Conservation (phyloP, 1,284 basidiomycete species). For the Papiliotrema terrestris region DNA sequence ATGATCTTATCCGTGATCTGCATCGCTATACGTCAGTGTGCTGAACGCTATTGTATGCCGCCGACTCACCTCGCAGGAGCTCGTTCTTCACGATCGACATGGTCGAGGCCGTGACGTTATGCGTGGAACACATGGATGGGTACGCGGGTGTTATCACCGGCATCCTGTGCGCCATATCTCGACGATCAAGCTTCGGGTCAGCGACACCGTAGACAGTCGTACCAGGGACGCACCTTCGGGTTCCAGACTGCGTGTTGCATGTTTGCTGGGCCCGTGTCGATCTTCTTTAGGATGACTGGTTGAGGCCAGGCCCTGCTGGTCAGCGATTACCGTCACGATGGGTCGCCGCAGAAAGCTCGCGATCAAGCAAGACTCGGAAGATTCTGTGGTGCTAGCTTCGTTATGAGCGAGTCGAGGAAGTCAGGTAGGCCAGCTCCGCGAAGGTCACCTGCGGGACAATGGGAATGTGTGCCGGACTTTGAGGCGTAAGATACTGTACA, state of each 20-base stretch:
- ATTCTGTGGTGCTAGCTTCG: too few relatives aligned
- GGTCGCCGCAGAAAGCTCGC: neutral
- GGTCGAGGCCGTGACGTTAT: conserved; percentile 94
- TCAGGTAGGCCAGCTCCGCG: too few relatives aligned
- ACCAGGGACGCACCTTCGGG: conserved; percentile 68
- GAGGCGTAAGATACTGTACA: too few relatives aligned
- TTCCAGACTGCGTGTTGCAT: conserved; percentile 96
- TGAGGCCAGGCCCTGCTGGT: conserved; percentile 86
- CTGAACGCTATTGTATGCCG: neutral
- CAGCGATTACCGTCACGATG: conserved; percentile 3
- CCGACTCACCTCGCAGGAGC: conserved; percentile 73
- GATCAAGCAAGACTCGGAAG: too few relatives aligned
- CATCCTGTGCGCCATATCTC: conserved; percentile 93
- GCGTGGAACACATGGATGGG: conserved; percentile 99
- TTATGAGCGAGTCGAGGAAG: too few relatives aligned
- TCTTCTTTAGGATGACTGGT: conserved; percentile 91
- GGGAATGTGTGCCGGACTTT: too few relatives aligned
- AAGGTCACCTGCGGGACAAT: too few relatives aligned
- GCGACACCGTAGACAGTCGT: neutral
- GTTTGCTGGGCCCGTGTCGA: conserved; percentile 79
- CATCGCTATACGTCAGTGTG: conserved; percentile 58
- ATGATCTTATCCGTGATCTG: conserved; percentile 92
- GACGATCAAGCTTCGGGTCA: conserved; percentile 71
- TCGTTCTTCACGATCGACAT: conserved; percentile 96
- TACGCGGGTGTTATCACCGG: conserved; percentile 99